Evolutionary conservation across 2,329 filamentous ascomycete species (phyloP).

Genomic region (Penicillium digitatum): DNA sequence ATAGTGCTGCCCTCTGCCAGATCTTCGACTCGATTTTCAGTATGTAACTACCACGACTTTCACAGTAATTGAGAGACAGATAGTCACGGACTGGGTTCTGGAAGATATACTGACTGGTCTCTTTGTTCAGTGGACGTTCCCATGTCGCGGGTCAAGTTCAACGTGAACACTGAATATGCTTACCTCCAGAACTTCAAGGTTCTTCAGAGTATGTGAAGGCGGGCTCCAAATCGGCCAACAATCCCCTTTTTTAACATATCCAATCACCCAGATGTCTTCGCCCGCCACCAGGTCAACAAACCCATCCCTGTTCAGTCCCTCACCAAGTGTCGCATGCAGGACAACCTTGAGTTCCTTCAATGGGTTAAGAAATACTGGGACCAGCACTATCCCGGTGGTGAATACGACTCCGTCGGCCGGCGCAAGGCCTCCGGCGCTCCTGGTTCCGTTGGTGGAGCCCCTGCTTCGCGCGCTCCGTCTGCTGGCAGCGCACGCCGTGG

Average conservation of each 20-base stretch:
- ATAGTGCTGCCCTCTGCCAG: constrained; percentile 89
- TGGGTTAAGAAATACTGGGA: constrained; percentile 98
- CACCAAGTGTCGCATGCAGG: constrained; percentile 99
- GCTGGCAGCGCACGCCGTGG: constrained; percentile 52
- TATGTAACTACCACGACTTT: constrained; percentile 37
- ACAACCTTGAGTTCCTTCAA: constrained; percentile 98
- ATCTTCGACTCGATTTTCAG: constrained; percentile 97
- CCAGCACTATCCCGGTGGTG: constrained; percentile 92
- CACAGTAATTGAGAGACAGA: not conserved
- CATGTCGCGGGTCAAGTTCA: constrained; percentile 97
- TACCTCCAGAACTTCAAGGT: constrained; percentile 99
- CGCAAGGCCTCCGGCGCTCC: constrained; percentile 72
- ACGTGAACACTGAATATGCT: constrained; percentile 92
- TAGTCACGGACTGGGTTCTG: not conserved
- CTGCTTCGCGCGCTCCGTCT: constrained; percentile 43
- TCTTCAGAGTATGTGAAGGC: constrained; percentile 69
- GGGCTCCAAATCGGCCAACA: not conserved
- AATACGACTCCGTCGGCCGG: constrained; percentile 85
- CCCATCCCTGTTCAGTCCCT: constrained; percentile 83
- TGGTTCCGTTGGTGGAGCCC: constrained; percentile 44
- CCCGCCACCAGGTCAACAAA: constrained; percentile 82
- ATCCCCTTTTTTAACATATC: constrained; percentile 10
- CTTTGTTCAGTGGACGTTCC: constrained; percentile 67
- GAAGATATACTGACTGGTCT: constrained; percentile 12
- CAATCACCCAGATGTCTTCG: constrained; percentile 62